These are phyloP conservation scores for Nemania sp. DNA, from an alignment of 2,329 filamentous ascomycete genomes.

Conservation along the genomic window DNA sequence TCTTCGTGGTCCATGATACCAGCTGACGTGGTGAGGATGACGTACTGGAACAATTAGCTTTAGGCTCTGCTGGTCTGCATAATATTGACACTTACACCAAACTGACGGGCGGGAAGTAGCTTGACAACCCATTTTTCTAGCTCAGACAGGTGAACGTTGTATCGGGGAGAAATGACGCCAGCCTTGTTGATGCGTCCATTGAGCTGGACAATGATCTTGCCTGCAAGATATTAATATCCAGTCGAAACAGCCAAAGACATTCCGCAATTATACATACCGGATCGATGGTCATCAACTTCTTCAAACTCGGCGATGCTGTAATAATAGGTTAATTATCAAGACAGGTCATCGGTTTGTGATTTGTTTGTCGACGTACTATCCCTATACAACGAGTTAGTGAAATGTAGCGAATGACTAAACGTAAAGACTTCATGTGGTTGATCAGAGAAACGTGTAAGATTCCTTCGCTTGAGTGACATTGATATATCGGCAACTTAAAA, in stretches of 20 bases:
- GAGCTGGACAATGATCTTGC: conserved; percentile 99
- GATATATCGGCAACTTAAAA: conserved; percentile 99
- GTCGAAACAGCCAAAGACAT: background rate
- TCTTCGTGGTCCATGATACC: conserved; percentile 99
- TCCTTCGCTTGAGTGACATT: conserved; percentile 66
- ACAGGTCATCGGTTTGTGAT: conserved; percentile 46
- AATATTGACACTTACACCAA: conserved; percentile 60
- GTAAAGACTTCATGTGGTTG: conserved; percentile 74
- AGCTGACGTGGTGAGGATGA: conserved; percentile 97
- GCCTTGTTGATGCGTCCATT: conserved; percentile 99
- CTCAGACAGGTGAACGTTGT: conserved; percentile 97
- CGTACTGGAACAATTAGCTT: conserved; percentile 56
- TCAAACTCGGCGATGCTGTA: conserved; percentile 91
- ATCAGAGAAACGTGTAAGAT: conserved; percentile 97
- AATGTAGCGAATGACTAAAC: conserved; percentile 95
- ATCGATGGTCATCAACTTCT: conserved; percentile 99
- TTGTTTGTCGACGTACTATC: conserved; percentile 28
- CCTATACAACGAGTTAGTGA: conserved; percentile 53
- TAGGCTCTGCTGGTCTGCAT: background rate
- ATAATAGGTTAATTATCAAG: background rate
- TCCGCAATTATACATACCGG: conserved; percentile 51
- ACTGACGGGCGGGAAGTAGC: conserved; percentile 98
- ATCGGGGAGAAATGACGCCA: conserved; percentile 98
- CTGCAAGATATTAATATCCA: conserved; percentile 3
- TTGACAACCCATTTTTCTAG: conserved; percentile 99